These are phyloP conservation scores for Tricholoma sp. DNA, from an alignment of 768 basidiomycete genomes.

Conservation along the genomic window DNA sequence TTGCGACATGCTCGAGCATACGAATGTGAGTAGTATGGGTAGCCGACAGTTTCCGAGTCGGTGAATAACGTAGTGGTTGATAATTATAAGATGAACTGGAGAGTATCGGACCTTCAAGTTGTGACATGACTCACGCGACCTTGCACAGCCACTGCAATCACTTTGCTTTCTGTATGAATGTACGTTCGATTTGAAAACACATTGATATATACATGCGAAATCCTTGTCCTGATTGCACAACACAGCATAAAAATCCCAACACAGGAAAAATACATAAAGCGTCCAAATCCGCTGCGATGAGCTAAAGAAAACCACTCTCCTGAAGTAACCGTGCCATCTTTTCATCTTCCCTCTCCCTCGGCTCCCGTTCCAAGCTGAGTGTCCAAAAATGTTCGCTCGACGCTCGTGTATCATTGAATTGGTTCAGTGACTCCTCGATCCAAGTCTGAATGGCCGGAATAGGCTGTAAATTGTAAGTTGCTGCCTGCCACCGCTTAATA, in stretches of 20 bases:
- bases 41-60: too few species aligned
- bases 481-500: conserved; percentile 93
- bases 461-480: conserved; percentile 78
- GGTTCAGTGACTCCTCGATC: conserved; percentile 74
- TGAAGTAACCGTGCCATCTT: conserved; percentile 90
- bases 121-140: neutral
- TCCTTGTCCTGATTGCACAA: conserved; percentile 7
- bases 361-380: conserved; percentile 82
- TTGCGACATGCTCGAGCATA: conserved; percentile 24
- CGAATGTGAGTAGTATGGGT: neutral
- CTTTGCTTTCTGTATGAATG: neutral
- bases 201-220: neutral
- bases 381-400: conserved; percentile 81
- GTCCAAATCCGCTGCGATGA: conserved; percentile 2
- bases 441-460: conserved; percentile 66
- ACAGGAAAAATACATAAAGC: conserved; percentile 14
- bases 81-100: too few species aligned
- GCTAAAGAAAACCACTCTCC: conserved; percentile 81
- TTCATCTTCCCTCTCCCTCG: conserved; percentile 93
- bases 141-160: neutral
- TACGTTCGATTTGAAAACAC: neutral
- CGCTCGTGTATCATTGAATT: conserved; percentile 62
- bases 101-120: too few species aligned
- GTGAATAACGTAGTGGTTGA: too few species aligned
- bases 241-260: conserved; percentile 18